A percentile compares a stretch with the other conserved stretches of the same genome.
These are phyloP conservation scores for Termitomyces sp. DNA, from an alignment of 768 basidiomycete genomes.

Conservation along the genomic window DNA sequence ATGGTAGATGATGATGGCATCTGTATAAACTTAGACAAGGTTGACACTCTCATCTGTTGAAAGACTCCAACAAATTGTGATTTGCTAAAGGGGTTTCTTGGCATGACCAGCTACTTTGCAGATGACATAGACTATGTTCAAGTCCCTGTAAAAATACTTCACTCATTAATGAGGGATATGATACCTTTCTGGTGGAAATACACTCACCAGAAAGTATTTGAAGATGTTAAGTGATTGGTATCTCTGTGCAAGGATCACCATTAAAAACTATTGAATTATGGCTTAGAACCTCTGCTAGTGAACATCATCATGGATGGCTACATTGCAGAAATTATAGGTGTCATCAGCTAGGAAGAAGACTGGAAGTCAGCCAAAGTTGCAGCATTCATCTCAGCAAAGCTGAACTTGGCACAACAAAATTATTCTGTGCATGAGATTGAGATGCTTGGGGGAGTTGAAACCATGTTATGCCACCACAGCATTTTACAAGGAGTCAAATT, in stretches of 20 bases:
- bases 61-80: not conserved
- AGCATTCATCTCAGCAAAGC: conserved; percentile 1
- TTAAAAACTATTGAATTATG: not conserved
- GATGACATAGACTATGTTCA: not conserved
- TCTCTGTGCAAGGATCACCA: not conserved
- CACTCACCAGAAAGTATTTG: too few species aligned
- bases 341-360: not conserved
- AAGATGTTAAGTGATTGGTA: not conserved
- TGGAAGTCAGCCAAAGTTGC: not conserved
- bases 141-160: conserved; percentile 1
- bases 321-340: not conserved
- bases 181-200: not conserved
- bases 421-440: not conserved
- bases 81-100: not conserved
- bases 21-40: not conserved
- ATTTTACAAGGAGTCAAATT: conserved; percentile 2
- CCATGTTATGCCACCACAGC: not conserved
- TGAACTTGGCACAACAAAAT: conserved; percentile 2
- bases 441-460: conserved; percentile 2
- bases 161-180: not conserved
- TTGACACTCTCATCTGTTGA: not conserved
- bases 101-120: not conserved
- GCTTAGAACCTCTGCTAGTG: not conserved
- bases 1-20: not conserved
- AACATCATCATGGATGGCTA: not conserved